Evolutionary conservation across 2,329 filamentous ascomycete genomes (phyloP), one percentile per base, ranked within the genome.

Genomic region (Periconia macrospinosa): DNA sequence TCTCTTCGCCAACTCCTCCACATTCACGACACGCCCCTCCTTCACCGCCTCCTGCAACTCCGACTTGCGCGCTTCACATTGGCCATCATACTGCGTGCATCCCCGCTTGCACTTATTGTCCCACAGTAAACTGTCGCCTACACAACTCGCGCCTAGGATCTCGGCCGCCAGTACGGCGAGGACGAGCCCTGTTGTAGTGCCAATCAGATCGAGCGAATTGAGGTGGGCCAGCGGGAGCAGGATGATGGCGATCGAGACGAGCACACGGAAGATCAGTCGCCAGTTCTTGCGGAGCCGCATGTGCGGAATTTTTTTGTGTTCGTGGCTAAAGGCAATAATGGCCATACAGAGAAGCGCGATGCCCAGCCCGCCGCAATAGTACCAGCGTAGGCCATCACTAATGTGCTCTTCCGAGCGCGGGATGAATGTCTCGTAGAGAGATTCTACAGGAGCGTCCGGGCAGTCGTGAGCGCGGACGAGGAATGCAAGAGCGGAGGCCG

Each of bases 311-410:
- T 78, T 74, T 57, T 82, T 83, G 71, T 87, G 85, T 37, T 79
- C 72, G 63, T 88, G 85, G 13, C 76, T 76, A 17, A 79, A 62
- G 1, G 82, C 79, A 46, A 87, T 86, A 49, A 81, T 57, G 30
- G 73, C 71, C 79, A 86, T 86, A 60, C 73, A 79, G 11, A 80
- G 64, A 6, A 87, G 70, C 0, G 83, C 78, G 14, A 84, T 71
- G 20, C 81, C 83, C 2, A 87, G 75, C 1, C 86, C 85, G n/a
- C 76, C 78, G 67, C 84, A 87, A 68, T 87, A 88, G 69, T 84
- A 87, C 77, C 83, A 86, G 14, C 83, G 78, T 17, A 86, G 75
- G 2, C 83, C 84, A 8, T 69, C 55, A 6, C 74, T 65, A n/a
- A 87, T 72, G n/a, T 82, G 73, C 0, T 71, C 69, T 50, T 82